Conservation (phyloP, 208 protist species). For the Perkinsela sp. region DNA sequence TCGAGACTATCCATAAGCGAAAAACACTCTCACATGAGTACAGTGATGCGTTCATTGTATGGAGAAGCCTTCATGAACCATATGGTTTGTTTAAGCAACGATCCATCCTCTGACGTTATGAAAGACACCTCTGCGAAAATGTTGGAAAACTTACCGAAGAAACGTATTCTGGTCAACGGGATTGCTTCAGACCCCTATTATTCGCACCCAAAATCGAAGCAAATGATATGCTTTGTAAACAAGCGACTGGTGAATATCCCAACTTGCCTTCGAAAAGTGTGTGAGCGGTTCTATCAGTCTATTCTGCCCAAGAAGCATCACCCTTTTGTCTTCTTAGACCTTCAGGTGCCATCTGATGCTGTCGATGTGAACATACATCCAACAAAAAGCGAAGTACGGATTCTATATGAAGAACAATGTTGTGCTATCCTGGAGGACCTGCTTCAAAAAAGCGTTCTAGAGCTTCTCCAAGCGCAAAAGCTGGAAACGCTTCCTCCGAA, state of each 20-base stretch:
- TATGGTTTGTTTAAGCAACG: neutral
- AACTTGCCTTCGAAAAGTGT: constrained; percentile 26
- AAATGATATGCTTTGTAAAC: constrained; percentile 29
- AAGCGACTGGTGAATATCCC: constrained; percentile 34
- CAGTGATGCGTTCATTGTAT: constrained; percentile 1
- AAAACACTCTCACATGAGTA: neutral
- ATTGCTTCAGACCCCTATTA: constrained; percentile 4
- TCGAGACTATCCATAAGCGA: neutral
- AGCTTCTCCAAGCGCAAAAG: neutral
- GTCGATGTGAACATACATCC: constrained; percentile 97
- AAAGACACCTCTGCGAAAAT: too few relatives aligned
- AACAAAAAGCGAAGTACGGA: constrained; percentile 77
- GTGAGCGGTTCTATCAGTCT: constrained; percentile 60
- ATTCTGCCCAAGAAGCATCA: constrained; percentile 61
- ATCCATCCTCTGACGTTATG: too few relatives aligned
- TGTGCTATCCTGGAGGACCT: constrained; percentile 4
- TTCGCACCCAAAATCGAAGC: constrained; percentile 1
- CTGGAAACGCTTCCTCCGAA: too few relatives aligned
- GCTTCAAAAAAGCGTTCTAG: neutral
- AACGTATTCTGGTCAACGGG: constrained; percentile 2
- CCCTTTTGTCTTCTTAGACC: constrained; percentile 73
- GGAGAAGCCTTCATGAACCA: neutral
- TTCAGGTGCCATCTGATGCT: constrained; percentile 52
- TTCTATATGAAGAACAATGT: constrained; percentile 48
- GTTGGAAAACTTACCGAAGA: too few relatives aligned